Evolutionary conservation across 2,329 filamentous ascomycete species (phyloP).

Genomic region (Aureobasidium musti): DNA sequence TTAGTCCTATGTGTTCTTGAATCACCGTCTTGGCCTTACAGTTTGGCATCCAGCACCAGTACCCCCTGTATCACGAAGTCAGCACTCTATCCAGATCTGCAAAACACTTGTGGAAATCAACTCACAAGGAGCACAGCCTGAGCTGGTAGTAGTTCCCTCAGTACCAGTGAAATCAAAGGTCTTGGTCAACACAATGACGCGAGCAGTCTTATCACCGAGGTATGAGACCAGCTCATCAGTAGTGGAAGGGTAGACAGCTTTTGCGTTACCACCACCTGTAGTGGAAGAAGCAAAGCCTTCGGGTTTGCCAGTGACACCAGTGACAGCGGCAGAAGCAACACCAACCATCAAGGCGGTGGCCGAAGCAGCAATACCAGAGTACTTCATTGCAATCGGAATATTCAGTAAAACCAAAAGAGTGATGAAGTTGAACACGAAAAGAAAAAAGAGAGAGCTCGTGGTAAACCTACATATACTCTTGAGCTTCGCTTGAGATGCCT

Average conservation of each 20-base stretch:
- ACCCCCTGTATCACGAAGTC: conserved; percentile 33
- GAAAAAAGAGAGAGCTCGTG: not conserved
- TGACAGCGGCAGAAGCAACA: conserved; percentile 14
- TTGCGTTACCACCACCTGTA: conserved; percentile 60
- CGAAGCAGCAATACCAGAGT: conserved; percentile 15
- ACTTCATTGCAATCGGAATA: conserved; percentile 12
- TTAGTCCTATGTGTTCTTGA: not conserved
- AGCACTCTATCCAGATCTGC: not conserved
- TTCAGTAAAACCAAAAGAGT: not conserved
- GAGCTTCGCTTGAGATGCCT: not conserved
- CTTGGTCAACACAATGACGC: conserved; percentile 61
- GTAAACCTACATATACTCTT: not conserved
- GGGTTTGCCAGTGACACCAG: conserved; percentile 40
- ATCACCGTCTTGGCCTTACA: conserved; percentile 32
- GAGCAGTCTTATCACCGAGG: conserved; percentile 55
- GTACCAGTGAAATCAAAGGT: conserved; percentile 41
- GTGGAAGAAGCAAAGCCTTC: conserved; percentile 54
- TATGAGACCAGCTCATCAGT: conserved; percentile 61
- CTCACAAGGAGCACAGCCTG: conserved; percentile 59
- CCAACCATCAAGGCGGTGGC: conserved; percentile 19
- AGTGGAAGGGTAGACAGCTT: conserved; percentile 56
- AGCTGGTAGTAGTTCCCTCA: conserved; percentile 44
- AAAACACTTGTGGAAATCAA: not conserved
- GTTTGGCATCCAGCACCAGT: conserved; percentile 61
- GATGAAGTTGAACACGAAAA: conserved; percentile 2